phyloP scores from a whole-genome alignment of 768 basidiomycete species.

The Rhizopogon vulgaris region DNA sequence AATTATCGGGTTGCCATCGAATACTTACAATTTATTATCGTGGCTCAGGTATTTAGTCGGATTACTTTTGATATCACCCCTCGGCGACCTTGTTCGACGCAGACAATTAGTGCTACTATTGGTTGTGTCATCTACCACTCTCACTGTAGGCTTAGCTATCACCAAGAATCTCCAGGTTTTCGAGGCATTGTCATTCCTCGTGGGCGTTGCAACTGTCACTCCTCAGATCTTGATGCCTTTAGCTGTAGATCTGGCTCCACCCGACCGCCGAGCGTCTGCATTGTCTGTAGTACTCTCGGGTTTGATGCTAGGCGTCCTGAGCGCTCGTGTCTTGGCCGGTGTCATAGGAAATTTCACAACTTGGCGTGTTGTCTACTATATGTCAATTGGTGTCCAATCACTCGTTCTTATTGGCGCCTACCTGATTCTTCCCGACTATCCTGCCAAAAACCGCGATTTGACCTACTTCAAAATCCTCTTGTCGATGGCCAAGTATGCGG shows the following conservation, averaged over 20 bases:
- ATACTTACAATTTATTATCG: background rate
- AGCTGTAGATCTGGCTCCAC: slow-evolving; percentile 78
- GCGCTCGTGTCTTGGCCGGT: slow-evolving; percentile 71
- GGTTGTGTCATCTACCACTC: slow-evolving; percentile 42
- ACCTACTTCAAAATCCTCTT: slow-evolving; percentile 64
- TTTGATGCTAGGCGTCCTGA: slow-evolving; percentile 65
- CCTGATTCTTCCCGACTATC: slow-evolving; percentile 74
- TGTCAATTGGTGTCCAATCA: slow-evolving; percentile 67
- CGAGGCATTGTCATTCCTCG: slow-evolving; percentile 61
- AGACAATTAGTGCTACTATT: slow-evolving; percentile 63
- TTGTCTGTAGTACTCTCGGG: slow-evolving; percentile 69
- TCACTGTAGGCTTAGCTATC: slow-evolving; percentile 69
- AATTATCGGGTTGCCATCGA: background rate
- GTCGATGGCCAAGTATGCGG: slow-evolving; percentile 71
- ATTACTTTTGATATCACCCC: slow-evolving; percentile 68
- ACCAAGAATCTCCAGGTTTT: slow-evolving; percentile 56
- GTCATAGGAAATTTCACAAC: slow-evolving; percentile 65
- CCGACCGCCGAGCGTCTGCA: slow-evolving; percentile 64
- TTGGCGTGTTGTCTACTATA: slow-evolving; percentile 75
- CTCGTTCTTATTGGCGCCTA: slow-evolving; percentile 55
- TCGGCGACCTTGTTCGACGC: slow-evolving; percentile 78
- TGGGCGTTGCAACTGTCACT: slow-evolving; percentile 66
- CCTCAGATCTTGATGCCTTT: slow-evolving; percentile 71
- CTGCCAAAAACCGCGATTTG: slow-evolving; percentile 60
- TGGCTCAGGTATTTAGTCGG: slow-evolving; percentile 59